A percentile compares a stretch with the other conserved stretches of the same genome.
These are phyloP conservation scores for Alloteropsis semialata DNA, from an alignment of 176 grass and related monocot species.

Conservation along the genomic window DNA sequence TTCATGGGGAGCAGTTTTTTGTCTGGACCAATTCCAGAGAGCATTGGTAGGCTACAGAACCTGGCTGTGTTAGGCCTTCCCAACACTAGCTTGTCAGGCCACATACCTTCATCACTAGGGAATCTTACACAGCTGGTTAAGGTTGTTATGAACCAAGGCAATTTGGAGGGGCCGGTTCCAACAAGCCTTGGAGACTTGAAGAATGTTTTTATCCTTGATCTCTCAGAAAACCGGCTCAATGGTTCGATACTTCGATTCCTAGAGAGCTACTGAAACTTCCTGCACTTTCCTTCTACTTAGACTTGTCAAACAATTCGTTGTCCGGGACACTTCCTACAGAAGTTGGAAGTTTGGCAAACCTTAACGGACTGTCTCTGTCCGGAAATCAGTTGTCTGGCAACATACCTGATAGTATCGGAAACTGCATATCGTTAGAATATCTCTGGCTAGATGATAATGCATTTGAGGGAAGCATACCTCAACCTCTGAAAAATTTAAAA, in stretches of 20 bases:
- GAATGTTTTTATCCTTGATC: background rate
- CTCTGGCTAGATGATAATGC: slow-evolving; percentile 35
- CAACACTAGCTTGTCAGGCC: too few species aligned
- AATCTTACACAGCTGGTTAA: slow-evolving; percentile 8
- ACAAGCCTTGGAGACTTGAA: background rate
- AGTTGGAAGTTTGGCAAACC: background rate
- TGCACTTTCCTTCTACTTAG: background rate
- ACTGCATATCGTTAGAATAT: too few species aligned
- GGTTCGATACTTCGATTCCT: slow-evolving; percentile 19
- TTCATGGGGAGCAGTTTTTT: background rate
- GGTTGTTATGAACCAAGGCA: background rate
- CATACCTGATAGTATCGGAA: slow-evolving; percentile 35
- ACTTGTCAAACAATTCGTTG: slow-evolving; percentile 11
- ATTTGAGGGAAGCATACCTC: slow-evolving; percentile 42
- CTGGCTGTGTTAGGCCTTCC: background rate
- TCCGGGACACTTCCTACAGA: slow-evolving; percentile 19
- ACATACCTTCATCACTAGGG: background rate
- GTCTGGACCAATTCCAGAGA: background rate
- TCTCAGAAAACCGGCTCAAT: background rate
- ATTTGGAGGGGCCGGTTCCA: slow-evolving; percentile 20
- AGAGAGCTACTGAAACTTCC: background rate
- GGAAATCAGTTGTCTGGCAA: slow-evolving; percentile 32
- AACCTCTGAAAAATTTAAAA: slow-evolving; percentile 3
- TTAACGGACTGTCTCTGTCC: slow-evolving; percentile 10
- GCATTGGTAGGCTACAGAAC: slow-evolving; percentile 20